A percentile compares a stretch with the other conserved stretches of the same genome.
Conservation (phyloP, 1,284 basidiomycete species). For the Papiliotrema nemorosa region DNA sequence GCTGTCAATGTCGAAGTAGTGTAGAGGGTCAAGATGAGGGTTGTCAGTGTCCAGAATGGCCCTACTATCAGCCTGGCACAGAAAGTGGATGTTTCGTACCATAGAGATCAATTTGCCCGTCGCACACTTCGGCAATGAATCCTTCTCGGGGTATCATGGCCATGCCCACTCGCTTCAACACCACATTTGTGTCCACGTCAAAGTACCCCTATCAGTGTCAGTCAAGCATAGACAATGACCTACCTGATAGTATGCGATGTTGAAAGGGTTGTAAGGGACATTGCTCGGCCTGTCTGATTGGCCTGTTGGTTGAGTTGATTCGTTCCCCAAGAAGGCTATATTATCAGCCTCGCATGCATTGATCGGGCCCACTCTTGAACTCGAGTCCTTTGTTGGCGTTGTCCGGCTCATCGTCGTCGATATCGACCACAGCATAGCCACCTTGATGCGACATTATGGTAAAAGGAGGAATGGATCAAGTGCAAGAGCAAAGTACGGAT, state of each 20-base stretch:
- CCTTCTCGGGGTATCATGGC: conserved; percentile 51
- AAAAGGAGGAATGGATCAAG: background rate
- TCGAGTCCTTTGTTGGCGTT: conserved; percentile 31
- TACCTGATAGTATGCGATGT: conserved; percentile 50
- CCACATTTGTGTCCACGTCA: conserved; percentile 50
- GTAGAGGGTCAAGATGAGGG: conserved; percentile 84
- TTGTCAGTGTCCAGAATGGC: conserved; percentile 93
- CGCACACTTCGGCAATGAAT: conserved; percentile 50
- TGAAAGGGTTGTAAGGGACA: conserved; percentile 47
- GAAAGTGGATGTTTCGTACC: conserved; percentile 26
- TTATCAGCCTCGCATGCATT: background rate
- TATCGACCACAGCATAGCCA: conserved; percentile 48
- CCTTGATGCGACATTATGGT: conserved; percentile 24
- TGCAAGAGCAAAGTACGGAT: background rate
- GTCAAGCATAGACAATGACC: background rate
- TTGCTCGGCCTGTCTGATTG: conserved; percentile 8
- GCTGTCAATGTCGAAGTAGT: conserved; percentile 83
- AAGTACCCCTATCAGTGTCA: conserved; percentile 43
- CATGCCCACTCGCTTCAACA: conserved; percentile 48
- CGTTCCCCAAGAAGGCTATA: background rate
- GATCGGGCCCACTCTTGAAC: conserved; percentile 41
- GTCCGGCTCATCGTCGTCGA: conserved; percentile 42
- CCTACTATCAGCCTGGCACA: conserved; percentile 50
- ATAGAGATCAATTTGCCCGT: conserved; percentile 53
- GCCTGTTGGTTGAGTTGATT: background rate